A percentile compares a stretch with the other conserved stretches of the same genome.
Conservation (phyloP, 2,329 filamentous ascomycete species). For the Colletotrichum camelliae region DNA sequence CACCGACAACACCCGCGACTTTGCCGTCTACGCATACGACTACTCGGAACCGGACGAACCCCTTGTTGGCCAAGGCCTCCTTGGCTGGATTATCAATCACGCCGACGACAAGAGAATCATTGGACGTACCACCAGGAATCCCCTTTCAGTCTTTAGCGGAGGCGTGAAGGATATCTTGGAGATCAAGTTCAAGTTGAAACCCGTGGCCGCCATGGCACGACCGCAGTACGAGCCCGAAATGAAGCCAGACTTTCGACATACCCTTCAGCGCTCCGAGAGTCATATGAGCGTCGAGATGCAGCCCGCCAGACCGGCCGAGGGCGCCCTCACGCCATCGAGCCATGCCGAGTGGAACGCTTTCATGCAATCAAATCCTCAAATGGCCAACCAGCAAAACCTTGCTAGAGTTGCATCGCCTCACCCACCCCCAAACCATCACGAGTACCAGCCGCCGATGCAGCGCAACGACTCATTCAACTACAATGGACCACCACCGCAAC, state of each 20-base stretch:
- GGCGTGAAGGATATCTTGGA: constrained; percentile 88
- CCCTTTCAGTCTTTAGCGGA: constrained; percentile 82
- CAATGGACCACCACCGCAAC: neutral
- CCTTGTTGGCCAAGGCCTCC: constrained; percentile 92
- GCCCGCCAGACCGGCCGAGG: constrained; percentile 31
- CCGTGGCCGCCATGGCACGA: constrained; percentile 70
- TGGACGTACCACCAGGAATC: constrained; percentile 86
- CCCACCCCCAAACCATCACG: constrained; percentile 17
- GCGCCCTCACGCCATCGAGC: constrained; percentile 60
- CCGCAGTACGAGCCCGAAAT: constrained; percentile 18
- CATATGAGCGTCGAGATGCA: constrained; percentile 21
- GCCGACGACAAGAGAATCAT: constrained; percentile 70
- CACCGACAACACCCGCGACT: constrained; percentile 75
- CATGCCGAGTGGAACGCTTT: constrained; percentile 80
- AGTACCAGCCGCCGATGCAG: constrained; percentile 3
- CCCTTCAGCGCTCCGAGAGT: constrained; percentile 17
- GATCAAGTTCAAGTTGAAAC: constrained; percentile 81
- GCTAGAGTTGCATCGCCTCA: constrained; percentile 42
- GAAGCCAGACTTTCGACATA: constrained; percentile 9
- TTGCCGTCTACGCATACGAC: constrained; percentile 96
- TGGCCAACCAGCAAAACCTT: constrained; percentile 40
- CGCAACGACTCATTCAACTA: constrained; percentile 15
- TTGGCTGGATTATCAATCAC: constrained; percentile 75
- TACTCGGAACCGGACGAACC: constrained; percentile 95
- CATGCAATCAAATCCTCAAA: constrained; percentile 71